Evolutionary conservation across 2,329 filamentous ascomycete species (phyloP), one percentile per base, ranked within the genome.

Genomic region (Colletotrichum shisoi): DNA sequence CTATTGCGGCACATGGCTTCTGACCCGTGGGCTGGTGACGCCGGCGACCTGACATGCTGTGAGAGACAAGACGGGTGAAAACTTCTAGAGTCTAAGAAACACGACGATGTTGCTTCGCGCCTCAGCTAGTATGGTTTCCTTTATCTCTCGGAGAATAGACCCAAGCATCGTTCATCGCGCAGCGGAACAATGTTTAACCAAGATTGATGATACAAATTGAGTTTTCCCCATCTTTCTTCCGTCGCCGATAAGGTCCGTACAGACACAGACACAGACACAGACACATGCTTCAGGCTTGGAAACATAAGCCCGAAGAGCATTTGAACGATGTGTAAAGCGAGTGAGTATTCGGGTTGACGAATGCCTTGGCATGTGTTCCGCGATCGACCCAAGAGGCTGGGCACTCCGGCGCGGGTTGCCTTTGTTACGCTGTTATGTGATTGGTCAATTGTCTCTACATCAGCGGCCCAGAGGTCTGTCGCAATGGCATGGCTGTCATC

Each of bases 401-500:
- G 56, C 56, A 42, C 21, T 11, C 31, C 31, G 53, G 45, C 39
- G 53, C 31, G 31, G 53, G 58, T 57, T 57, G 62, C 37, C 53
- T 52, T 46, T 57, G 31, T 48, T 8, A n/a, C 7, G 34, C 27
- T 54, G 21, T 24, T 31, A 21, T 58, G 17, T 59, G 21, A 64
- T 69, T 69, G 67, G 69, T 11, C 37, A 15, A 49, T 52, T 49
- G 19, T 12, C 21, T 27, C 4, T 7, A 34, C 4, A 48, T 49
- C 52, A 21, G 2, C 7, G 15, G 37, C 49, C 27, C 15, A 27
- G 42, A 19, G 17, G 11, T 39, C 31, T 70, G 69, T 70, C 69
- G 67, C 61, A 63, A 68, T 70, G 19, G n/a, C 69, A 70, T 64
- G 69, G 60, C 57, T 52, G 27, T 24, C 24, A 66, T 70, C 63